These are phyloP conservation scores for Penicillium coprophilum DNA, from an alignment of 495 filamentous ascomycete genomes.

Conservation along the genomic window DNA sequence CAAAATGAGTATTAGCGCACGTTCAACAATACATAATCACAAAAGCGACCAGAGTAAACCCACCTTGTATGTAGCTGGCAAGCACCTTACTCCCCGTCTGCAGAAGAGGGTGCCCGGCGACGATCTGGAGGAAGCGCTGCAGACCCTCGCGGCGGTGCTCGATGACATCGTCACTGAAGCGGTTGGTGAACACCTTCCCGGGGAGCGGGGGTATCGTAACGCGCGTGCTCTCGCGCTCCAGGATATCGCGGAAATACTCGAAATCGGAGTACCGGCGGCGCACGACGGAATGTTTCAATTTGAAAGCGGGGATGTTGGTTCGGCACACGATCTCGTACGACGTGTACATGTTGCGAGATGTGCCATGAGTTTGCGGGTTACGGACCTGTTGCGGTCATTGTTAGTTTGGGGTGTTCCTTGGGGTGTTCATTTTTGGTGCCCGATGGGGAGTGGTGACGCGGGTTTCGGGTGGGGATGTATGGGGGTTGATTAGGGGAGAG, in stretches of 20 bases:
- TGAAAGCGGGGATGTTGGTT: conserved; percentile 99
- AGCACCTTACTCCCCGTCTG: conserved; percentile 98
- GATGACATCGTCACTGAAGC: conserved; percentile 97
- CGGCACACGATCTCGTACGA: conserved; percentile 96
- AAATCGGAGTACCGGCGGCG: conserved; percentile 96
- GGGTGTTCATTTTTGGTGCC: not conserved
- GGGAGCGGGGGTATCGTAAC: conserved; percentile 95
- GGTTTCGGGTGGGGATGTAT: conserved; percentile 8
- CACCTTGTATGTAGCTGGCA: conserved; percentile 93
- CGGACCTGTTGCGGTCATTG: conserved; percentile 56
- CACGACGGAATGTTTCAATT: conserved; percentile 80
- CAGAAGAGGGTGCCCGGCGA: conserved; percentile 91
- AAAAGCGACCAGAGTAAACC: conserved; percentile 32
- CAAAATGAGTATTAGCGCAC: conserved; percentile 7
- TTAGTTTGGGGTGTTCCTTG: conserved; percentile 4
- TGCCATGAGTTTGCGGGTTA: conserved; percentile 92
- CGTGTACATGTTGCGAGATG: conserved; percentile 95
- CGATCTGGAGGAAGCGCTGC: conserved; percentile 95
- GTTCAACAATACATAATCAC: not conserved
- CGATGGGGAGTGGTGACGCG: conserved; percentile 2
- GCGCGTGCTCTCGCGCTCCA: conserved; percentile 90
- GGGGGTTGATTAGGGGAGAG: conserved; percentile 9
- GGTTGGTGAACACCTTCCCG: conserved; percentile 97
- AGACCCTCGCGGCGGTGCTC: conserved; percentile 90
- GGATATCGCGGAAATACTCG: conserved; percentile 96